phyloP scores from a whole-genome alignment of 768 basidiomycete genomes.

The Mycena albidolilacea region DNA sequence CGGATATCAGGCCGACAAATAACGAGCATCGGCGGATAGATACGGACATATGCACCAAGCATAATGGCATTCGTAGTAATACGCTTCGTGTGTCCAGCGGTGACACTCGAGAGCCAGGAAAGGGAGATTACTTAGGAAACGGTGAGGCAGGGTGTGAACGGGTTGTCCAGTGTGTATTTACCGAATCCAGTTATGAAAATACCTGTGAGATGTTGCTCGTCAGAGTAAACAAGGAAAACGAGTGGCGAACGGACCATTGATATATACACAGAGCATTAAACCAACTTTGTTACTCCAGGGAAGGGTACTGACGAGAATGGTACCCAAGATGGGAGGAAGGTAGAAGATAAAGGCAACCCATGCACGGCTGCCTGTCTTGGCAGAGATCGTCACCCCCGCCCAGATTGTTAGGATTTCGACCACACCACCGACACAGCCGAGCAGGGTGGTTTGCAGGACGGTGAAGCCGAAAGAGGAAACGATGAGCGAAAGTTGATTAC shows the following conservation, averaged over 20 bases:
- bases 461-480: slow-evolving; percentile 67
- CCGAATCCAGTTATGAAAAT: not conserved
- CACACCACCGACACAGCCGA: slow-evolving; percentile 65
- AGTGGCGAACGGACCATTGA: not conserved
- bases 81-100: not conserved
- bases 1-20: no score
- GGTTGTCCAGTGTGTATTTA: no score
- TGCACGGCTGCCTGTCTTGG: not conserved
- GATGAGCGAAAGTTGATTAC: slow-evolving; percentile 66
- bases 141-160: not conserved
- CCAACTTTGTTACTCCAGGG: not conserved
- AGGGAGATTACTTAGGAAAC: not conserved
- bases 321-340: not conserved
- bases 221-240: no score
- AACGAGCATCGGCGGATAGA: not conserved
- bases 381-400: slow-evolving; percentile 47
- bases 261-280: not conserved
- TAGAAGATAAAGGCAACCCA: not conserved
- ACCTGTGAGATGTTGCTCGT: not conserved
- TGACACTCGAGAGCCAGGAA: not conserved
- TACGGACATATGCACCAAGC: not conserved
- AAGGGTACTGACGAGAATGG: not conserved
- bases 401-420: slow-evolving; percentile 70
- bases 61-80: not conserved
- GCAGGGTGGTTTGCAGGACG: slow-evolving; percentile 66